A percentile compares a stretch with the other conserved stretches of the same genome.
phyloP scores from a whole-genome alignment of 331 rosid species.

The Cydonia oblonga region DNA sequence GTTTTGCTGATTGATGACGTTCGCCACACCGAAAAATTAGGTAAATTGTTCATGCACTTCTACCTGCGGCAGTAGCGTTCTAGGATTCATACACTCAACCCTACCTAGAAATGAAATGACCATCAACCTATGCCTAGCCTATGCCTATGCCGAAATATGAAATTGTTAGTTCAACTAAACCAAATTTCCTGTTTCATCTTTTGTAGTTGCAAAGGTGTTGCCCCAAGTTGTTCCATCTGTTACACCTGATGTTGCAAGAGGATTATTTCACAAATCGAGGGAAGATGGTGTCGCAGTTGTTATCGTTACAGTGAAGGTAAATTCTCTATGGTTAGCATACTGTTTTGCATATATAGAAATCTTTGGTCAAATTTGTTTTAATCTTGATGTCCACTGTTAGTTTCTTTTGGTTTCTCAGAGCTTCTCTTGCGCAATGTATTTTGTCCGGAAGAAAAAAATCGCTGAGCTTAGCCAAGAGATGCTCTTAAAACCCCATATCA shows the following conservation, averaged over 20 bases:
- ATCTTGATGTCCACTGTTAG: not conserved
- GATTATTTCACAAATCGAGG: constrained; percentile 12
- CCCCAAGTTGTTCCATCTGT: constrained; percentile 16
- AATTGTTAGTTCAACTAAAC: no score
- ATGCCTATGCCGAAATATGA: no score
- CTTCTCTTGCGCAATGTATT: not conserved
- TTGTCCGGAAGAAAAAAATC: not conserved
- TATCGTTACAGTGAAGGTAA: constrained; percentile 17
- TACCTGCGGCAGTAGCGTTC: no score
- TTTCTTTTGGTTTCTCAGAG: not conserved
- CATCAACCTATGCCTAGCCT: no score
- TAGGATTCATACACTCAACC: no score
- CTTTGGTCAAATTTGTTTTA: not conserved
- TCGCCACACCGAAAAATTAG: constrained; percentile 20
- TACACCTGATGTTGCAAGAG: constrained; percentile 8
- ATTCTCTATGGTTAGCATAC: not conserved
- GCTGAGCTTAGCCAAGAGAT: not conserved
- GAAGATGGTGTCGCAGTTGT: constrained; percentile 11
- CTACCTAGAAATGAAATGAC: no score
- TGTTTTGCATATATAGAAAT: not conserved
- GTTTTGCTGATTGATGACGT: constrained; percentile 19
- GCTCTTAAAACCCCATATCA: no score
- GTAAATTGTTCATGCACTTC: not conserved
- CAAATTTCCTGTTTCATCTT: not conserved
- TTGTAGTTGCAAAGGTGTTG: constrained; percentile 21